These are phyloP conservation scores for Penicillium sclerotigenum DNA, from an alignment of 2,329 filamentous ascomycete genomes.

Conservation along the genomic window DNA sequence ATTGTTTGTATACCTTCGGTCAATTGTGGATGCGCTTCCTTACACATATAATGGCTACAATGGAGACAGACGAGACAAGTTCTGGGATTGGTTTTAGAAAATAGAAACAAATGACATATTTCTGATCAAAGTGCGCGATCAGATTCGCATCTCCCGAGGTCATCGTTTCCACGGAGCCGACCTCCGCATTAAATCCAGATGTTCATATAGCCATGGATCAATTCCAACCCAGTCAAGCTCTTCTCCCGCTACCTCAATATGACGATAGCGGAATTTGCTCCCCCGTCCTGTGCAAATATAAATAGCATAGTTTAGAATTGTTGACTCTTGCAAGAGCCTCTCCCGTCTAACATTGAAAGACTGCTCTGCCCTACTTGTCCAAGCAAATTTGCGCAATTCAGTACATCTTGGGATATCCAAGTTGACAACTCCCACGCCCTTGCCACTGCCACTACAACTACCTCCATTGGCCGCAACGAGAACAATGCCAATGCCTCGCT, in stretches of 20 bases:
- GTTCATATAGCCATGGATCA: constrained; percentile 5
- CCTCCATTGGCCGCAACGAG: not conserved
- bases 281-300: not conserved
- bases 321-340: not conserved
- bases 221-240: constrained; percentile 1
- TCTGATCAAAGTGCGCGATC: constrained; percentile 1
- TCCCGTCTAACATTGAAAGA: not conserved
- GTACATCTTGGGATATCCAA: not conserved
- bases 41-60: constrained; percentile 15
- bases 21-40: constrained; percentile 15
- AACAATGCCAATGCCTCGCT: constrained; percentile 32
- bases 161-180: constrained; percentile 2
- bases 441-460: not conserved
- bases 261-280: constrained; percentile 7
- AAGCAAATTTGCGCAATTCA: not conserved
- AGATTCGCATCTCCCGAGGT: not conserved
- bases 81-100: not conserved
- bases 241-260: constrained; percentile 11
- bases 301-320: not conserved
- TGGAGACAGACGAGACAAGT: constrained; percentile 5
- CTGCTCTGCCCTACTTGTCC: not conserved
- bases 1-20: constrained; percentile 15
- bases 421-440: not conserved
- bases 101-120: constrained; percentile 16
- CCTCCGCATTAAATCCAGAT: constrained; percentile 5